Evolutionary conservation across 164 flowering plant species (phyloP), one percentile per base, ranked within the genome.

Genomic region (Berberis thunbergii): DNA sequence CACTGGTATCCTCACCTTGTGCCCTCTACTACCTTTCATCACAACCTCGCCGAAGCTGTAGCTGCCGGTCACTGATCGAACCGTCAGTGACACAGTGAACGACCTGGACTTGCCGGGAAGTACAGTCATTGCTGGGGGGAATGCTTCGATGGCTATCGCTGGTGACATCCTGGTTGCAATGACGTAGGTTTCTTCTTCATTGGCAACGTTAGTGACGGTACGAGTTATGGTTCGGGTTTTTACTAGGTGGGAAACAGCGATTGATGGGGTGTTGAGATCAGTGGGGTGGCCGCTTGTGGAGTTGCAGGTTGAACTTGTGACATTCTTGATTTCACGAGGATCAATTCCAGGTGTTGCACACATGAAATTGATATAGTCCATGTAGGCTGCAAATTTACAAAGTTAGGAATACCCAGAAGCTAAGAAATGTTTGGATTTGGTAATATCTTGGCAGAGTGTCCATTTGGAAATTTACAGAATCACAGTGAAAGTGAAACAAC

Each of bases 11-110:
- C 86, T 77, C 48, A 91, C 99, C 77, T 82, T 91, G 78, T 94
- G 99, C 60, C 99, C 95, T 69, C 91, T 70, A 73, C 84, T 91
- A 3, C 99, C 99, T 75, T 94, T 94, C 84, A 94, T 57, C 63
- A 82, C 26, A 63, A 94, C 79, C 77, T 89, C 84, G 11, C 99
- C 99, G 64, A 91, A 94, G 72, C 87, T 81, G 72, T 91, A 94
- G 40, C 75, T 49, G 49, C 96, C 96, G 0, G 93, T 87, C 55
- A 87, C 75, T 3, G 90, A 83, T 65, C 95, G 73, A 6, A 72
- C 91, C 0, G 93, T 86, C 50, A 94, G 85, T 54, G 86, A 80
- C 54, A 88, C 87, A 0, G 87, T 43, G 75, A 94, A 83, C 43
- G 79, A 79, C 54, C 83, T 61, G 11, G 97, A 83, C 49, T 85